Evolutionary conservation across 208 protist species (phyloP), one percentile per base, ranked within the genome.

Genomic region (Angomonas deanei): DNA sequence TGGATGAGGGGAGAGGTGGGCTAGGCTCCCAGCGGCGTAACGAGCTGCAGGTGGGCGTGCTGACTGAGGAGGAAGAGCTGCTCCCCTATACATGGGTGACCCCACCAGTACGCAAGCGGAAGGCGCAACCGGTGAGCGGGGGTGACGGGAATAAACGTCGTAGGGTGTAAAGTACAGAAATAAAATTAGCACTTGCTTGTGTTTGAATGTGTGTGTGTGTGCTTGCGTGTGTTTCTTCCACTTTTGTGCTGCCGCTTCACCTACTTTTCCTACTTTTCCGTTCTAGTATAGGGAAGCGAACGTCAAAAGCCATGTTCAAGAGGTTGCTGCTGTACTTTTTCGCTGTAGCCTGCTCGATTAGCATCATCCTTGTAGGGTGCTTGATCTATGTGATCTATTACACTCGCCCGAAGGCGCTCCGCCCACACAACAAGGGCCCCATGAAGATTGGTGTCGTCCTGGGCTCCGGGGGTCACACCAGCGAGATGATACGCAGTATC

Each of bases 401-500:
- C 32, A 32, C 27, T n/a, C 5, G 3, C 27, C 53, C 53, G 27
- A 17, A 6, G 3, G 53, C 53, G 8, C 31, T 59, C n/a, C 32
- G 27, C 3, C n/a, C 30, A 8, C 58, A 38, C 42, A 28, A 17
- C 21, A 13, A 39, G 5, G 26, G 58, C 17, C 42, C 58, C 11
- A 66, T 88, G 46, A 80, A 68, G 57, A 76, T 95, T 1, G 74
- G 81, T 52, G 81, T 92, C 13, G 89, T 97, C 21, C 72, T 97
- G 27, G 92, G 92, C 47, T 94, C 89, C 58, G 92, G 92, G 27
- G 92, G 92, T 17, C 92, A 97, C 76, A 97, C 92, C 1, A 91
- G 80, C 42, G 92, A 97, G 62, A 97, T 97, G 92, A 72, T 97
- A 72, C 80, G 88, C 46, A 42, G 64, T 32, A 75, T 97, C 42